Evolutionary conservation across 768 basidiomycete species (phyloP).

Genomic region (Hemileccinum rubropunctum): DNA sequence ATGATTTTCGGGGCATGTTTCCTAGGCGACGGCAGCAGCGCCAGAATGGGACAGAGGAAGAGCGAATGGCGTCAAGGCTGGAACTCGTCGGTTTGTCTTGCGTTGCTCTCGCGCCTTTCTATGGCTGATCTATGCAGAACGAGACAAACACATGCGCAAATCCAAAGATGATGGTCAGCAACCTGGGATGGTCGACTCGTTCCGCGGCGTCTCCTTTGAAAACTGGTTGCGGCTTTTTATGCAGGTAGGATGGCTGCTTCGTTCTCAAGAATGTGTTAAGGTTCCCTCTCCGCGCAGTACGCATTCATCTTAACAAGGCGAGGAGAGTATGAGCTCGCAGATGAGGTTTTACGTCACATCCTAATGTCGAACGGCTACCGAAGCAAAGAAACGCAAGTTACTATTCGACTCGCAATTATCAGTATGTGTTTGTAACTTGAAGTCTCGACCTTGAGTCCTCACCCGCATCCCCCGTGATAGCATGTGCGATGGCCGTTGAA

Average conservation of each 20-base stretch:
- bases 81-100: slow-evolving; percentile 61
- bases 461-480: slow-evolving; percentile 37
- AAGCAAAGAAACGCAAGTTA: slow-evolving; percentile 56
- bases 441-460: not conserved
- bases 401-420: slow-evolving; percentile 73
- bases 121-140: slow-evolving; percentile 40
- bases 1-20: slow-evolving; percentile 71
- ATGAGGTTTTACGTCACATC: slow-evolving; percentile 76
- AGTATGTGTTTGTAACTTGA: slow-evolving; percentile 41
- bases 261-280: slow-evolving; percentile 2
- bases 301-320: slow-evolving; percentile 65
- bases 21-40: slow-evolving; percentile 43
- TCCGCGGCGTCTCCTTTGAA: slow-evolving; percentile 79
- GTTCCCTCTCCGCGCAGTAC: slow-evolving; percentile 48
- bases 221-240: slow-evolving; percentile 85
- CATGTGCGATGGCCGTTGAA: slow-evolving; percentile 64
- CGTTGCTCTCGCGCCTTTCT: not conserved
- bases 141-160: slow-evolving; percentile 54
- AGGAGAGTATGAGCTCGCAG: slow-evolving; percentile 62
- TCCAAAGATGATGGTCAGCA: slow-evolving; percentile 40
- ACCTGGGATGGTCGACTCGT: slow-evolving; percentile 53
- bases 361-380: slow-evolving; percentile 72
- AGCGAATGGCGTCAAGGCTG: slow-evolving; percentile 71
- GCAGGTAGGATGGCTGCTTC: slow-evolving; percentile 51
- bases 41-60: slow-evolving; percentile 57